These are phyloP conservation scores for Colletotrichum camelliae DNA, from an alignment of 2,329 filamentous ascomycete genomes.

Conservation along the genomic window DNA sequence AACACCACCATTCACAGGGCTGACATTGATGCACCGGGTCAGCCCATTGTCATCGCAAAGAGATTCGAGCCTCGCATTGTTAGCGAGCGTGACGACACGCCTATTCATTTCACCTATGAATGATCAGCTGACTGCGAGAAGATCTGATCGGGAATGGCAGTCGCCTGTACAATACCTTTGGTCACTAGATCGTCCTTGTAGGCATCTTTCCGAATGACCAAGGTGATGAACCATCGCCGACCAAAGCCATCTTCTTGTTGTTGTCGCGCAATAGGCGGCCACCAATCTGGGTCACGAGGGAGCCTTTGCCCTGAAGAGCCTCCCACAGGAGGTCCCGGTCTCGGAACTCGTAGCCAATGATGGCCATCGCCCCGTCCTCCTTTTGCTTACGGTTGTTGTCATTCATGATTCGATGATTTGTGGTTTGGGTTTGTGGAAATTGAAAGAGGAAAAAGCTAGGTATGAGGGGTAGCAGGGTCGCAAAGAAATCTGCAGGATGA, in stretches of 20 bases:
- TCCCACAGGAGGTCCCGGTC: neutral
- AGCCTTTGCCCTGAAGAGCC: neutral
- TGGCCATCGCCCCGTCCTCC: neutral
- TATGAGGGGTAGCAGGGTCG: neutral
- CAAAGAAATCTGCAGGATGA: neutral
- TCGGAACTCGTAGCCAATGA: rapidly evolving
- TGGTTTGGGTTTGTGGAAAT: neutral
- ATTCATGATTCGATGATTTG: neutral
- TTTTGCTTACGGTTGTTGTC: rapidly evolving
- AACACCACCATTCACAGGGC: rapidly evolving
- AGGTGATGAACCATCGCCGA: too few relatives aligned
- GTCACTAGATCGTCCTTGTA: too few relatives aligned
- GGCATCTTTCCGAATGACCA: too few relatives aligned
- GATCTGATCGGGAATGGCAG: too few relatives aligned
- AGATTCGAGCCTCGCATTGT: too few relatives aligned
- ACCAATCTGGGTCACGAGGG: neutral
- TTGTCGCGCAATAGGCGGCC: too few relatives aligned
- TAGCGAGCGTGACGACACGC: too few relatives aligned
- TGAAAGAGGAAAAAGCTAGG: neutral
- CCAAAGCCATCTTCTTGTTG: too few relatives aligned
- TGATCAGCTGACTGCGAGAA: too few relatives aligned
- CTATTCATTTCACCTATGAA: too few relatives aligned
- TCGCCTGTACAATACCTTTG: too few relatives aligned
- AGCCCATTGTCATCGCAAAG: neutral
- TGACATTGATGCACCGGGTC: neutral